These are phyloP conservation scores for Elsinoe arachidis DNA, from an alignment of 2,329 filamentous ascomycete genomes.

Conservation along the genomic window DNA sequence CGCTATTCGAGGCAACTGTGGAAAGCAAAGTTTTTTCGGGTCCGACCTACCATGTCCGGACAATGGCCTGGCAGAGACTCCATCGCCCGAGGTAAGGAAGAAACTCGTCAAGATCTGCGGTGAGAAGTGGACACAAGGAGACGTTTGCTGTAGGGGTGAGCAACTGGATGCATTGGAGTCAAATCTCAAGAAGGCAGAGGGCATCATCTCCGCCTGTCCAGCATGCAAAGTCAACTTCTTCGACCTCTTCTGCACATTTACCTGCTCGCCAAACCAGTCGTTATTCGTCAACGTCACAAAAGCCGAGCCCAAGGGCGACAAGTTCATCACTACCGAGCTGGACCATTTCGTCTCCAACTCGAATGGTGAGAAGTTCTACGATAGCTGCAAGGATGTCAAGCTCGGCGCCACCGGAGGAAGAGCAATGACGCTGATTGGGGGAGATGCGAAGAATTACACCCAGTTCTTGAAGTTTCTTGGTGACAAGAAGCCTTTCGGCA, in stretches of 20 bases:
- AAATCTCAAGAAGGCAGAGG: slow-evolving; percentile 78
- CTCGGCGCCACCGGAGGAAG: slow-evolving; percentile 89
- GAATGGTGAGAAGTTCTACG: slow-evolving; percentile 81
- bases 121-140: slow-evolving; percentile 70
- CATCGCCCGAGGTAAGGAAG: slow-evolving; percentile 60
- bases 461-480: slow-evolving; percentile 86
- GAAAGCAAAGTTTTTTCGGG: slow-evolving; percentile 82
- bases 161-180: slow-evolving; percentile 75
- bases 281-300: slow-evolving; percentile 88
- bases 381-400: slow-evolving; percentile 98
- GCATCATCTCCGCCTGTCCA: slow-evolving; percentile 85
- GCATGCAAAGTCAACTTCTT: slow-evolving; percentile 98
- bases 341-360: slow-evolving; percentile 79
- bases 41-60: slow-evolving; percentile 86
- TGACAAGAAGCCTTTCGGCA: slow-evolving; percentile 82
- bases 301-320: slow-evolving; percentile 49
- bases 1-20: slow-evolving; percentile 84
- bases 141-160: slow-evolving; percentile 74
- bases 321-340: slow-evolving; percentile 71
- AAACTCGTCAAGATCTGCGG: slow-evolving; percentile 82
- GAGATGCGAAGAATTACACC: slow-evolving; percentile 82
- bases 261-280: slow-evolving; percentile 93
- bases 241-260: slow-evolving; percentile 96
- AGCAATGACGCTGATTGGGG: slow-evolving; percentile 93
- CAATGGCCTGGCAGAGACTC: slow-evolving; percentile 71